These are phyloP conservation scores for Dryas drummondii DNA, from an alignment of 306 rosid species.

Conservation along the genomic window DNA sequence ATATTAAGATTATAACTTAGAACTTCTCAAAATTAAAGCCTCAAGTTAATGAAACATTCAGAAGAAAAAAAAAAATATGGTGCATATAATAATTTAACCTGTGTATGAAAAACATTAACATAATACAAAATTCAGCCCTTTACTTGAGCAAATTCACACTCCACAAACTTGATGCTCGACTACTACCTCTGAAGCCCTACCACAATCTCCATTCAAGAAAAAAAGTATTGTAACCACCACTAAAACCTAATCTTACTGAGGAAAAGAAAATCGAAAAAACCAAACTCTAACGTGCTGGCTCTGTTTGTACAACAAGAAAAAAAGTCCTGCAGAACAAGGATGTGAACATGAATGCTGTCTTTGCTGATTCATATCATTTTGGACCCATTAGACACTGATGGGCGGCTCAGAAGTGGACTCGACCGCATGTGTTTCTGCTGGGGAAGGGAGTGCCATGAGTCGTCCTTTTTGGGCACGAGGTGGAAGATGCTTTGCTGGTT, in stretches of 20 bases:
- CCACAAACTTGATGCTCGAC: constrained; percentile 44
- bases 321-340: constrained; percentile 40
- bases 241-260: constrained; percentile 30
- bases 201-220: constrained; percentile 38
- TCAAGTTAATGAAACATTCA: neutral
- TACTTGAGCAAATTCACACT: constrained; percentile 49
- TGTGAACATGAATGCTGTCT: constrained; percentile 27
- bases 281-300: constrained; percentile 36
- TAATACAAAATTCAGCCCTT: constrained; percentile 55
- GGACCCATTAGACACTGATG: constrained; percentile 50
- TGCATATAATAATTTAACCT: constrained; percentile 19
- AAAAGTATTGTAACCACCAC: constrained; percentile 33
- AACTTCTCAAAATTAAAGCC: neutral
- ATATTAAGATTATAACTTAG: no score
- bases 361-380: constrained; percentile 33
- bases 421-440: constrained; percentile 44
- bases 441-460: constrained; percentile 60
- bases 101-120: constrained; percentile 35
- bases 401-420: constrained; percentile 64
- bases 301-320: constrained; percentile 58
- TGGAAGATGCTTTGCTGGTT: constrained; percentile 86
- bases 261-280: neutral
- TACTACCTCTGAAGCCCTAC: constrained; percentile 36
- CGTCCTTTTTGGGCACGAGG: constrained; percentile 91
- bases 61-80: neutral